Base-by-base conservation (phyloP, 2,329 filamentous ascomycete genomes). In the Emergomyces pasteurianus region DNA sequence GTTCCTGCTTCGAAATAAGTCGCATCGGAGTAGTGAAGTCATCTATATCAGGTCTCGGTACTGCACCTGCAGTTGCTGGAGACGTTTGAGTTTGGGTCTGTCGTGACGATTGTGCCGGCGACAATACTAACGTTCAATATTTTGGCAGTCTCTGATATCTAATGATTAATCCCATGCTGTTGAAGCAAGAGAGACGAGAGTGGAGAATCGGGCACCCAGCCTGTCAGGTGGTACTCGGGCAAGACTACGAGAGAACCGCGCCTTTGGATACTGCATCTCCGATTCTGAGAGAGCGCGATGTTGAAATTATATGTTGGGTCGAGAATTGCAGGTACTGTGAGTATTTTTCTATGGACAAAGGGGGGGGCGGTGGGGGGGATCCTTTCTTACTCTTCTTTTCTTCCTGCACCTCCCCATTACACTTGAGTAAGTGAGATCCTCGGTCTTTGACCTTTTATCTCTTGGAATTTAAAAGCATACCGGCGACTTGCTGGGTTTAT, bases 231-330 rank as follows among this genome's bases (percentile, higher is more conserved):
- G 65, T 82, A 83, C 67, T 83, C 81, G 1, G 79, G 81, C 0
- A 83, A 63, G 4, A 87, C 79, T n/a, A 81, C 85, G 2, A 88
- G 73, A 47, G 83, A 70, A 47, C n/a, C n/a, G 74, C 77, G 2
- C 73, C 74, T 38, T 74, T 68, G 0, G 70, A 65, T 10, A 78
- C 78, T 10, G 78, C 79, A 21, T 74, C 67, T n/a, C 53, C 74
- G 74, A 65, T 81, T 78, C 62, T 76, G 75, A 28, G 65, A 47
- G 21, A 70, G 67, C 14, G 75, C 74, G 50, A 72, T 68, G 43
- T 64, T 62, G 34, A 50, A 59, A 38, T 59, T 59, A 38, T 52
- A 21, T 4, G 28, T 3, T 40, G 58, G 43, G 31, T 59, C 58
- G 28, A 59, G 58, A 23, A 46, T 31, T 31, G 16, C 18, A 14